phyloP scores from a whole-genome alignment of 345 rosid genomes.

The Brassica incana region DNA sequence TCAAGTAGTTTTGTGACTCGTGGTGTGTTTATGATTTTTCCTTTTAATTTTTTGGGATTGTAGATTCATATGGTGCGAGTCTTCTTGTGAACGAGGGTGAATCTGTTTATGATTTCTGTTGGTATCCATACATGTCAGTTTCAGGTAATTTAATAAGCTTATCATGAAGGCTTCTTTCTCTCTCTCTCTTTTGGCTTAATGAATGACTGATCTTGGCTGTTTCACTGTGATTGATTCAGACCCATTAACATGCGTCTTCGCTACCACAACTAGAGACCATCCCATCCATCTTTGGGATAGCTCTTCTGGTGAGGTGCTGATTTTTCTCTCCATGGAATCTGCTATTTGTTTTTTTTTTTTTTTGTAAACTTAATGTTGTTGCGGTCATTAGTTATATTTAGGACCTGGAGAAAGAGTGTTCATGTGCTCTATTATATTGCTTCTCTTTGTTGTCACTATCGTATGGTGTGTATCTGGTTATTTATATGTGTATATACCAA shows the following conservation, averaged over 20 bases:
- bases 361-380: background rate
- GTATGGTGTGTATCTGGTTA: slow-evolving; percentile 13
- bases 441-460: background rate
- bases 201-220: slow-evolving; percentile 23
- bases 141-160: slow-evolving; percentile 53
- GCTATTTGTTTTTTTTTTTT: background rate
- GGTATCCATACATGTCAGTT: slow-evolving; percentile 93
- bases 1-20: background rate
- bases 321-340: slow-evolving; percentile 12
- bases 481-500: slow-evolving; percentile 24
- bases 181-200: slow-evolving; percentile 2
- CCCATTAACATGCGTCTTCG: slow-evolving; percentile 82
- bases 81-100: slow-evolving; percentile 81
- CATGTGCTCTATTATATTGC: background rate
- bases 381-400: background rate
- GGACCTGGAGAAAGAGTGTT: background rate
- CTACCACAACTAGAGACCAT: slow-evolving; percentile 86
- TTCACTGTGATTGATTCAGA: slow-evolving; percentile 49
- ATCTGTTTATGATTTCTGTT: slow-evolving; percentile 86
- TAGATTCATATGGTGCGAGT: slow-evolving; percentile 77
- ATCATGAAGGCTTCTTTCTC: background rate
- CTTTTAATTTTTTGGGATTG: slow-evolving; percentile 11
- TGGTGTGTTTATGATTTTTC: background rate
- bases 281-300: slow-evolving; percentile 99
- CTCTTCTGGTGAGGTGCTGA: slow-evolving; percentile 77